Conservation (phyloP, 179 eudicot genomes). For the Patellifolia procumbens region DNA sequence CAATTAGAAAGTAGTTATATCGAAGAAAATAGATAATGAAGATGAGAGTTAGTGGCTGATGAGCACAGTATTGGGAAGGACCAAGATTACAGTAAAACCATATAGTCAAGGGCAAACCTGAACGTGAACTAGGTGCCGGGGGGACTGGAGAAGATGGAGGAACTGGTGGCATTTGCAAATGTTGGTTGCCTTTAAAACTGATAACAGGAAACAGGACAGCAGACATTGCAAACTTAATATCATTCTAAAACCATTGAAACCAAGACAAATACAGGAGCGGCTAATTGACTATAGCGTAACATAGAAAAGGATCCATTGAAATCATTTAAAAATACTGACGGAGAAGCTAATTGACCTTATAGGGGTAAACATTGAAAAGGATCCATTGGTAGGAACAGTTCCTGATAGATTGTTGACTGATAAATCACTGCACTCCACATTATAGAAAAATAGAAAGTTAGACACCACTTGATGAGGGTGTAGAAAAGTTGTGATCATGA, state of each 20-base stretch:
- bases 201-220: conserved; percentile 18
- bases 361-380: conserved; percentile 81
- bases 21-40: conserved; percentile 1
- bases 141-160: conserved; percentile 58
- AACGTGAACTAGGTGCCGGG: conserved; percentile 41
- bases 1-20: neutral
- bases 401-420: conserved; percentile 66
- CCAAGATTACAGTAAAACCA: neutral
- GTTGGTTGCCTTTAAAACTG: conserved; percentile 56
- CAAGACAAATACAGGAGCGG: too few species aligned
- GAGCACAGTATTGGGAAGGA: neutral
- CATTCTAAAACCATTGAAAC: neutral
- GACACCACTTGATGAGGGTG: neutral
- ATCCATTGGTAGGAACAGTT: conserved; percentile 71
- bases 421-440: conserved; percentile 59
- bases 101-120: conserved; percentile 41
- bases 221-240: conserved; percentile 1
- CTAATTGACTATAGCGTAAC: too few species aligned
- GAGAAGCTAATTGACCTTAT: conserved; percentile 56
- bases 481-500: neutral
- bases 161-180: conserved; percentile 36
- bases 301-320: too few species aligned
- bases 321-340: neutral
- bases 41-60: neutral
- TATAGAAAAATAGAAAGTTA: conserved; percentile 11